Conservation (phyloP, 306 rosid genomes). For the Corylus avellana region DNA sequence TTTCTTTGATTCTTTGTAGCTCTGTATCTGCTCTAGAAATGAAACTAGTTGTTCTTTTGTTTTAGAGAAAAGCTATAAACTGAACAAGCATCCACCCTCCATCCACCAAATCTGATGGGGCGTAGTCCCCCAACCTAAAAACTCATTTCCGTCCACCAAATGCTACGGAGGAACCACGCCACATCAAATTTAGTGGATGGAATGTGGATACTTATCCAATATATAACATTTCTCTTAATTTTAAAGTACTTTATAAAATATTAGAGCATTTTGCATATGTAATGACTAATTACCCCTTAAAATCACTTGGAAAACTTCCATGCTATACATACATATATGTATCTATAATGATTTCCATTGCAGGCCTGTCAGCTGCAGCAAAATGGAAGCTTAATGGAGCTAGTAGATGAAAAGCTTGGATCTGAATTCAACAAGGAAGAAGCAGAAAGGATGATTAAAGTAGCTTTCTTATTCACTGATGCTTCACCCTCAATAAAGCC, state of each 20-base stretch:
- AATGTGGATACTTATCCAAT: too few species aligned
- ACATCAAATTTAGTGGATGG: too few species aligned
- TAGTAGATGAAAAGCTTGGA: conserved; percentile 1
- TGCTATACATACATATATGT: neutral
- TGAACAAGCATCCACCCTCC: too few species aligned
- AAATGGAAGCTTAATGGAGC: neutral
- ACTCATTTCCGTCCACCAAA: too few species aligned
- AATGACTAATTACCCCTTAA: neutral
- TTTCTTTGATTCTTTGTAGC: neutral
- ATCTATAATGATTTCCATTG: neutral
- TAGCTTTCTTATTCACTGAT: conserved; percentile 4
- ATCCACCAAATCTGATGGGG: too few species aligned
- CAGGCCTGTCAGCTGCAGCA: conserved; percentile 6
- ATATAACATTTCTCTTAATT: too few species aligned
- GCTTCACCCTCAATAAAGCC: neutral
- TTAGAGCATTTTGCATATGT: neutral
- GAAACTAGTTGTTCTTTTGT: neutral
- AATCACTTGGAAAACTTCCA: neutral
- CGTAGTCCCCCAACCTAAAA: too few species aligned
- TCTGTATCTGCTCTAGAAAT: neutral
- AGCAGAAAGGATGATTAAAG: conserved; percentile 4
- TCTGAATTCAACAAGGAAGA: neutral
- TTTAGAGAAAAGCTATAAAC: neutral
- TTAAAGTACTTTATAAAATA: neutral
- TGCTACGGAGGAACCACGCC: too few species aligned